Evolutionary conservation across 2,329 filamentous ascomycete species (phyloP).

Genomic region (Sphaerulina musiva): DNA sequence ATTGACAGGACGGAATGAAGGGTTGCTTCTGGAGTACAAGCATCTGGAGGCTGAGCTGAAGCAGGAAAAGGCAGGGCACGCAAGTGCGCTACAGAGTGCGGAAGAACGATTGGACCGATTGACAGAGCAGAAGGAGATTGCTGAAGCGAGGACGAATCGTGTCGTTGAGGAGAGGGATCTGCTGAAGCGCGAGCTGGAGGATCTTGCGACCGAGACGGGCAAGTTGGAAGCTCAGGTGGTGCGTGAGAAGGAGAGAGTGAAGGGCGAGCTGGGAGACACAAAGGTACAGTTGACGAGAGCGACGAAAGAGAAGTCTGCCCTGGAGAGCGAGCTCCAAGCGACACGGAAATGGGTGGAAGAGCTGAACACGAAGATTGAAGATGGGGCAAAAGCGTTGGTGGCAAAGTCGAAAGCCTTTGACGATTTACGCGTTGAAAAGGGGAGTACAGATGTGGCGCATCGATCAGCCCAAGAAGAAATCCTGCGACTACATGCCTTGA

Average conservation of each 20-base stretch:
- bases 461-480: constrained; percentile 13
- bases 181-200: not conserved
- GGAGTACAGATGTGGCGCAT: constrained; percentile 5
- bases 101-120: constrained; percentile 14
- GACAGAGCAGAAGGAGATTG: constrained; percentile 16
- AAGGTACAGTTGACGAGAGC: constrained; percentile 8
- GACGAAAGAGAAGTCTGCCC: constrained; percentile 13
- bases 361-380: constrained; percentile 13
- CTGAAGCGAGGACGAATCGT: constrained; percentile 10
- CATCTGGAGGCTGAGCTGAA: constrained; percentile 3
- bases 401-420: constrained; percentile 10
- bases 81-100: constrained; percentile 1
- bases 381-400: constrained; percentile 14
- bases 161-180: constrained; percentile 4
- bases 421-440: constrained; percentile 13
- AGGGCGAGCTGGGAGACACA: constrained; percentile 5
- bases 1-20: constrained; percentile 30
- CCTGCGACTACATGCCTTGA: constrained; percentile 9
- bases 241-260: constrained; percentile 7
- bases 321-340: constrained; percentile 15
- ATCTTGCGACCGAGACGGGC: constrained; percentile 2
- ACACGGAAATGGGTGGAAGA: constrained; percentile 13
- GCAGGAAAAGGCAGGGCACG: constrained; percentile 1
- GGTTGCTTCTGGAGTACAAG: constrained; percentile 10
- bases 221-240: constrained; percentile 7